Conservation (phyloP, 2,329 filamentous ascomycete species). For the Pseudopithomyces maydicus region DNA sequence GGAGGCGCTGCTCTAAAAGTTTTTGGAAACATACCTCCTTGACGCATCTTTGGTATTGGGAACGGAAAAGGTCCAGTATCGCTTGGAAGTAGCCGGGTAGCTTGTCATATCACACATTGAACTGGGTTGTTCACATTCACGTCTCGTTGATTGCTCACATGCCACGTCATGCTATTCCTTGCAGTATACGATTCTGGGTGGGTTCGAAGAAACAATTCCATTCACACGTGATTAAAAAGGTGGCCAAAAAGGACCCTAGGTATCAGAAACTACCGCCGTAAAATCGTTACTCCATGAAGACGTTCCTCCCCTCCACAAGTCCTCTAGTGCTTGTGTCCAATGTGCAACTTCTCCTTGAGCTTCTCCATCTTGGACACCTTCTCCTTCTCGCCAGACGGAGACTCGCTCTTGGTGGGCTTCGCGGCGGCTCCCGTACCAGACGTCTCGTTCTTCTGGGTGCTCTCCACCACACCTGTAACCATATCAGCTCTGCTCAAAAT, state of each 20-base stretch:
- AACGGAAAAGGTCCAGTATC: not conserved
- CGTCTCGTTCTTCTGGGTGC: constrained; percentile 46
- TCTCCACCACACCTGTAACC: constrained; percentile 58
- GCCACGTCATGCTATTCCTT: not conserved
- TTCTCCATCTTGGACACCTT: constrained; percentile 65
- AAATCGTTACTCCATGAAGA: constrained; percentile 1
- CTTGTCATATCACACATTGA: not conserved
- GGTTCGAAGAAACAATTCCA: not conserved
- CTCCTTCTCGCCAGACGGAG: constrained; percentile 26
- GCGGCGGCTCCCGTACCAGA: not conserved
- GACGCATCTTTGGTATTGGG: not conserved
- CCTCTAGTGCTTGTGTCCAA: constrained; percentile 38
- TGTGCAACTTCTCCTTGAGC: constrained; percentile 72
- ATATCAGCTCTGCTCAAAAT: constrained; percentile 41
- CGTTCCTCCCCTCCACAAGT: not conserved
- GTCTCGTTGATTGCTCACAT: not conserved
- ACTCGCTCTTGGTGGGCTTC: constrained; percentile 6
- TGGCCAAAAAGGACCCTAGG: not conserved
- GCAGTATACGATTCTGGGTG: not conserved
- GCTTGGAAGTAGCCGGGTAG: not conserved
- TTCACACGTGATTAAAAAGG: not conserved
- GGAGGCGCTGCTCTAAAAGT: not conserved
- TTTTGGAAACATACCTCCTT: not conserved
- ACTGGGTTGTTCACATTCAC: not conserved
- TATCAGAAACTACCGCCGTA: constrained; percentile 1